Percentiles rank a stretch among this genome's conserved stretches.
Evolutionary conservation across 2,329 filamentous ascomycete species (phyloP).

Genomic region (Exophiala viscosa): DNA sequence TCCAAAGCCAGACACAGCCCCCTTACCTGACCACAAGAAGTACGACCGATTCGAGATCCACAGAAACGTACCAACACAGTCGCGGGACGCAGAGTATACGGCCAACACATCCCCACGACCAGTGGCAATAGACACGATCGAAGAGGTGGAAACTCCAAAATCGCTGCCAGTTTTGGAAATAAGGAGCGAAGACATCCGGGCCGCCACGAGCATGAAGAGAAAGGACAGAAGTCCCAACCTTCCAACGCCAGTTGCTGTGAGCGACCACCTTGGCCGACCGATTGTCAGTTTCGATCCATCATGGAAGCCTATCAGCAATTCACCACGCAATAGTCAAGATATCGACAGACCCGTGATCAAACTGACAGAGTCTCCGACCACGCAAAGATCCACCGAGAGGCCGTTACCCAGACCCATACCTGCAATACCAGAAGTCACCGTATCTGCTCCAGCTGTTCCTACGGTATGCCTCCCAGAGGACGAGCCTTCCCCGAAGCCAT

Average conservation of each 20-base stretch:
- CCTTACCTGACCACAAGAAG: conserved; percentile 41
- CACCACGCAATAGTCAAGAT: conserved; percentile 38
- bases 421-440: conserved; percentile 10
- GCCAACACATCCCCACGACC: conserved; percentile 53
- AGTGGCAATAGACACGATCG: conserved; percentile 21
- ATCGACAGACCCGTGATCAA: conserved; percentile 24
- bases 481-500: not conserved
- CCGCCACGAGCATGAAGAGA: conserved; percentile 83
- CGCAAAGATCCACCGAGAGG: conserved; percentile 2
- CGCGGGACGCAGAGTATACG: conserved; percentile 75
- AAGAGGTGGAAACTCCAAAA: conserved; percentile 42
- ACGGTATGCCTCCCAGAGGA: conserved; percentile 15
- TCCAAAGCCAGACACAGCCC: conserved; percentile 34
- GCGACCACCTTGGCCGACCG: conserved; percentile 81
- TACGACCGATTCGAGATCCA: conserved; percentile 68
- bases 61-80: conserved; percentile 77
- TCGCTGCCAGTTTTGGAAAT: conserved; percentile 71
- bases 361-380: conserved; percentile 19
- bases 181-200: conserved; percentile 78
- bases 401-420: conserved; percentile 14
- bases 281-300: conserved; percentile 94
- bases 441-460: conserved; percentile 26
- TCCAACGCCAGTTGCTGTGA: conserved; percentile 85
- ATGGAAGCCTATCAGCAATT: conserved; percentile 54
- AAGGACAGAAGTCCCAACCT: conserved; percentile 83